Base-by-base conservation (phyloP, 441 rosid genomes). In the Brassica hybrid region DNA sequence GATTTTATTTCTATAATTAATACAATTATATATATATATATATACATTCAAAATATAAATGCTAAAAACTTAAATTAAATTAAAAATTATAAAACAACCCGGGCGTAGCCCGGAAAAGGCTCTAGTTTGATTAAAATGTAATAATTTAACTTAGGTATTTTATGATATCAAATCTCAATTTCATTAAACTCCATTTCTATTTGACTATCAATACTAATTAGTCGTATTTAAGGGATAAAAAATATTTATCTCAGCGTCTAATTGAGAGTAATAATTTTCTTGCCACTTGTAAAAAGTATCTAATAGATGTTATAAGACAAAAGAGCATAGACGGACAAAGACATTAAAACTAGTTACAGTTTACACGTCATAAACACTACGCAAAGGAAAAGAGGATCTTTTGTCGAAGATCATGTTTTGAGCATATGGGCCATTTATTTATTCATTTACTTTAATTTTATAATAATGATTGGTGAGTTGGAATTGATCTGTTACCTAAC, bases 401-500 rank as follows among this genome's bases (percentile, higher is more conserved):
- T 78, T 52, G 74, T 68, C 69, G 64, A 78, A 66, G 58, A 78
- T 78, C 73, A 78, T 72, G 81, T 72, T 63, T 67, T 68, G 4
- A 62, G 70, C 78, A 73, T 62, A 68, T 79, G 78, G 71, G 27
- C 66, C 65, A 62, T 68, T 25, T 67, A 6, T 78, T 34, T 78
- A 72, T 60, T 59, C 52, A 3, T 60, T 32, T 17, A 13, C 2
- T 65, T 30, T 30, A n/a, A 36, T 36, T 57, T 71, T 68, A 8
- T 73, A n/a, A 61, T 62, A 73, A 68, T 73, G 75, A 79, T 61
- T 73, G 78, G 75, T 73, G 78, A 79, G 75, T 79, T 79, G 82
- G 82, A 73, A 79, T 73, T 79, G 75, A 79, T 69, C 71, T 79
- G 82, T 73, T 62, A 79, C 74, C 82, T 79, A 79, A 73, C 78